These are phyloP conservation scores for Letharia columbiana DNA, from an alignment of 495 filamentous ascomycete genomes.

Conservation along the genomic window DNA sequence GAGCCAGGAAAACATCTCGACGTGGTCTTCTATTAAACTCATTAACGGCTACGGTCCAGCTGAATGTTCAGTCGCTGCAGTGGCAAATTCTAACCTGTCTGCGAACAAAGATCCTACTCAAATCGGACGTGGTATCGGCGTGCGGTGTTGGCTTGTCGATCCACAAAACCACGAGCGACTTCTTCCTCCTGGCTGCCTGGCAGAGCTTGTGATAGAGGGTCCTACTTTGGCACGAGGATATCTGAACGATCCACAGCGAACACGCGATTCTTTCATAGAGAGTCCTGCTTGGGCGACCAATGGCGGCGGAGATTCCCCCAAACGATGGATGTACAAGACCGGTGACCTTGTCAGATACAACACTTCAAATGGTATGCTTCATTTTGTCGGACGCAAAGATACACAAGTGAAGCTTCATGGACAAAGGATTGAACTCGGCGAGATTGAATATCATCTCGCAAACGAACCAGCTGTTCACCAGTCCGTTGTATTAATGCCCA, in stretches of 20 bases:
- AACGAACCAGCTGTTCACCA: constrained; percentile 39
- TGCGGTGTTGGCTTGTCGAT: constrained; percentile 49
- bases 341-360: constrained; percentile 31
- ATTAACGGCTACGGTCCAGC: constrained; percentile 55
- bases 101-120: constrained; percentile 28
- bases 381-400: constrained; percentile 30
- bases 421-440: constrained; percentile 27
- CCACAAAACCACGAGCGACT: constrained; percentile 40
- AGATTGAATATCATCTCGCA: constrained; percentile 33
- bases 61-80: constrained; percentile 37
- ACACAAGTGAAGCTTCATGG: constrained; percentile 33
- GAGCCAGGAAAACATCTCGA: constrained; percentile 41
- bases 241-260: constrained; percentile 44
- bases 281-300: constrained; percentile 32
- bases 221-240: constrained; percentile 45
- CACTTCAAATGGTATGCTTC: constrained; percentile 22
- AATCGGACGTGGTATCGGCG: constrained; percentile 43
- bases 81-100: constrained; percentile 18
- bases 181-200: constrained; percentile 43
- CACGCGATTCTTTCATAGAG: constrained; percentile 39
- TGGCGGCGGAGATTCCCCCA: constrained; percentile 13
- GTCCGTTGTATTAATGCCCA: constrained; percentile 39
- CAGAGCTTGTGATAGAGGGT: constrained; percentile 46
- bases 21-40: constrained; percentile 46
- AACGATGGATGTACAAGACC: constrained; percentile 29